Base-by-base conservation (phyloP, 129 eudicot species). In the Tagetes patula region DNA sequence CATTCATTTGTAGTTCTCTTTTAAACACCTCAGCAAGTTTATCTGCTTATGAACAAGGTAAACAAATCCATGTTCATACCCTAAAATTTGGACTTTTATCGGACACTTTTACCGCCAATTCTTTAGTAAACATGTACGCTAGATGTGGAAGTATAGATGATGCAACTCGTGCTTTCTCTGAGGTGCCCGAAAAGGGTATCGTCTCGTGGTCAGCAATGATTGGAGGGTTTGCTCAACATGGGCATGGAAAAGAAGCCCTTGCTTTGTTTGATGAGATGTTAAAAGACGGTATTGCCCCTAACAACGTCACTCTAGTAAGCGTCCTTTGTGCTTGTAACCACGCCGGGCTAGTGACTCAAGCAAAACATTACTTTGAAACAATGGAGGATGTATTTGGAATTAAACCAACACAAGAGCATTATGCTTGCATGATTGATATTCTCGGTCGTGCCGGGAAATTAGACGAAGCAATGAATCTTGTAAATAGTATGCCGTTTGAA, bases 151-250 rank as follows among this genome's bases (percentile, higher is more conserved):
- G 89, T 47, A 81, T 90, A 59, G 84, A 85, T 12, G 97, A 90
- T 20, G 97, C 97, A 2, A 76, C 58, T 34, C 75, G 64, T 63
- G 92, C 94, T 32, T 94, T 94, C 61, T 59, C 70, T 6, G 91
- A 78, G 83, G 82, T 94, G 41, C 75, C 79, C 2, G 84, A 86
- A 58, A 94, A 81, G 83, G 84, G 85, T 74, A 61, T 90, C 27
- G 96, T 90, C 31, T 90, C 99, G 0, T 94, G 91, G 89, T 84
- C 93, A 2, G 85, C 99, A 11, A 94, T 94, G 89, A 94, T 94
- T 11, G 94, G 91, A 54, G 99, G 97, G 45, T 87, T 86, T 74
- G 97, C 97, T 27, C 96, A 90, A 76, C 99, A 94, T 40, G 97
- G 97, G 38, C 84, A 83, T 53, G 99, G 91, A 30, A 83, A 79